phyloP scores from a whole-genome alignment of 371 early-diverging fungal genomes.

The Nematocida ironsii region DNA sequence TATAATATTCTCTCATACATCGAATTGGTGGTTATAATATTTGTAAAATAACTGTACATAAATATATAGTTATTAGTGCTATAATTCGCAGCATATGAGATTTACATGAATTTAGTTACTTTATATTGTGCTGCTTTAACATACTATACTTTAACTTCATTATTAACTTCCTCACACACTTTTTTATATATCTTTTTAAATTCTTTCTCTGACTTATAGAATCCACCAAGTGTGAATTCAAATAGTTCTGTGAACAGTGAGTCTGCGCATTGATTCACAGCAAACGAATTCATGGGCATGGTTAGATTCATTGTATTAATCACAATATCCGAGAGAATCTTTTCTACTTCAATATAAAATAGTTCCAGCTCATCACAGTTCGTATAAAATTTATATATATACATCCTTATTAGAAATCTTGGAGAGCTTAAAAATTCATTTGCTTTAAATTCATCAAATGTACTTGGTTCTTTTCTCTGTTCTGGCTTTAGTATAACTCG shows the following conservation, averaged over 20 bases:
- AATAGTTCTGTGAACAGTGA: not conserved
- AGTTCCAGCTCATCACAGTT: not conserved
- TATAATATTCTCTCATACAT: too few relatives aligned
- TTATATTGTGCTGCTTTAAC: too few relatives aligned
- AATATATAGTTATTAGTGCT: too few relatives aligned
- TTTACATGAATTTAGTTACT: too few relatives aligned
- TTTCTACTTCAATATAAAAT: not conserved
- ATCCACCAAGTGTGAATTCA: not conserved
- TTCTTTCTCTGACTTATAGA: not conserved
- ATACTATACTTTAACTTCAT: not conserved
- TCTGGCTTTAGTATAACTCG: too few relatives aligned
- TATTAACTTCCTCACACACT: not conserved
- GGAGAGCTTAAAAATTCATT: not conserved
- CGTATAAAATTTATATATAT: not conserved
- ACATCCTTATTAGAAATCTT: not conserved
- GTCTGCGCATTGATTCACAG: too few relatives aligned
- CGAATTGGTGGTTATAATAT: too few relatives aligned
- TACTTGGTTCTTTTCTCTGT: not conserved
- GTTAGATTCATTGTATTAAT: too few relatives aligned
- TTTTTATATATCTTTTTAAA: not conserved
- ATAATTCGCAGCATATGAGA: too few relatives aligned
- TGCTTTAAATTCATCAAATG: not conserved
- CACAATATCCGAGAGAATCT: not conserved
- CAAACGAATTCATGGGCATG: too few relatives aligned
- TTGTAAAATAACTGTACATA: too few relatives aligned